Evolutionary conservation across 2,329 filamentous ascomycete genomes (phyloP).

Genomic region (Phialemoniopsis sp.): DNA sequence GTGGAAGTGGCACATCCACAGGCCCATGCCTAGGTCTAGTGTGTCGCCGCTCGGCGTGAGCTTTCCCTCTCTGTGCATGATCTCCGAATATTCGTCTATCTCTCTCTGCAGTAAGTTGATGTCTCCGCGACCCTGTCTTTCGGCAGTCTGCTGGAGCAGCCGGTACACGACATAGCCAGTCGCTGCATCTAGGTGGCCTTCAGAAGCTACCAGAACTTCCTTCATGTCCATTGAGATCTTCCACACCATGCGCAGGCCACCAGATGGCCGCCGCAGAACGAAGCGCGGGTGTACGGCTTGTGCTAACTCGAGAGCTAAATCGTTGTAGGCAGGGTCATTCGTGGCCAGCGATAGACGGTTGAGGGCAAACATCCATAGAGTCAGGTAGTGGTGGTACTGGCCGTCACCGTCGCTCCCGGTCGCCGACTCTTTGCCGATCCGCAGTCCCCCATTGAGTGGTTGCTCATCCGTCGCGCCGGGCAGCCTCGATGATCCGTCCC

Average conservation of each 20-base stretch:
- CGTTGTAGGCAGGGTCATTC: constrained; percentile 40
- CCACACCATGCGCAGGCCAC: constrained; percentile 42
- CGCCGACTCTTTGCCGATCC: constrained; percentile 51
- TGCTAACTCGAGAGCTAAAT: constrained; percentile 46
- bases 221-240: constrained; percentile 48
- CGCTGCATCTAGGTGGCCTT: constrained; percentile 53
- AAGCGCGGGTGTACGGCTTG: constrained; percentile 49
- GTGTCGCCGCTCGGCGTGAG: constrained; percentile 41
- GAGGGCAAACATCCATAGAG: constrained; percentile 59
- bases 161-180: constrained; percentile 48
- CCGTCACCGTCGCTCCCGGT: constrained; percentile 48
- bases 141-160: constrained; percentile 38
- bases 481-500: constrained; percentile 40
- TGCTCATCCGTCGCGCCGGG: constrained; percentile 45
- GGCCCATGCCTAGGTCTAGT: constrained; percentile 55
- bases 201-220: constrained; percentile 37
- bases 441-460: constrained; percentile 48
- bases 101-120: constrained; percentile 35
- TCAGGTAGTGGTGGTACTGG: constrained; percentile 59
- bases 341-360: constrained; percentile 47
- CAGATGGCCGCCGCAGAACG: constrained; percentile 21
- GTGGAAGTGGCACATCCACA: constrained; percentile 53
- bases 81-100: constrained; percentile 44
- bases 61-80: constrained; percentile 39
- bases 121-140: constrained; percentile 13